Conservation (phyloP, 1,284 basidiomycete species). For the Moesziomyces sp. region DNA sequence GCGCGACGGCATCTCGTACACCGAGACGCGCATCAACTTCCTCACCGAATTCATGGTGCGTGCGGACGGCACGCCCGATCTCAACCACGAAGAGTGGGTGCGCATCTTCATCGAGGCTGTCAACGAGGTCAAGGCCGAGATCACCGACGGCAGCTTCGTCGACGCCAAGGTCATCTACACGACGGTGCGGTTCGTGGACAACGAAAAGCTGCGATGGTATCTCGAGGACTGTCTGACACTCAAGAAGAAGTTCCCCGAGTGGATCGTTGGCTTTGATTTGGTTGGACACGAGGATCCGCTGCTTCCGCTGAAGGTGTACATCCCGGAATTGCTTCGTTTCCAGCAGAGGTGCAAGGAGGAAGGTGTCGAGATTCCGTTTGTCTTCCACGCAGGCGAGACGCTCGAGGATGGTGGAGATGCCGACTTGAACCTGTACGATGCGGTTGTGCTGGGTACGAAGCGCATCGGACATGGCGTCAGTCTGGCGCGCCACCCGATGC, state of each 20-base stretch:
- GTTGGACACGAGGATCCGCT: slow-evolving; percentile 79
- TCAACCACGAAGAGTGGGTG: slow-evolving; percentile 76
- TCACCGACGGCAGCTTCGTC: slow-evolving; percentile 25
- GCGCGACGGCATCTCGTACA: slow-evolving; percentile 79
- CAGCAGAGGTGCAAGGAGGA: slow-evolving; percentile 73
- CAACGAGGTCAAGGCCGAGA: slow-evolving; percentile 69
- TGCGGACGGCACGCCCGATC: slow-evolving; percentile 73
- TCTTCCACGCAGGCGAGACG: slow-evolving; percentile 83
- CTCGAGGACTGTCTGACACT: slow-evolving; percentile 78
- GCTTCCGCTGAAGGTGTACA: slow-evolving; percentile 76
- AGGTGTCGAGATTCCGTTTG: slow-evolving; percentile 77
- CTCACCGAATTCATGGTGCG: slow-evolving; percentile 74
- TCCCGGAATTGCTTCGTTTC: slow-evolving; percentile 75
- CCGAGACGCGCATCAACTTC: slow-evolving; percentile 79
- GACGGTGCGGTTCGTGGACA: slow-evolving; percentile 74
- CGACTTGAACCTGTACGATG: slow-evolving; percentile 81
- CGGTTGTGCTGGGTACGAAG: slow-evolving; percentile 79
- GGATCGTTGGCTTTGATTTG: slow-evolving; percentile 81
- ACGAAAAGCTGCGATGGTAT: slow-evolving; percentile 76
- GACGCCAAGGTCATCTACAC: slow-evolving; percentile 72
- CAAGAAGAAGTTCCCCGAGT: slow-evolving; percentile 79
- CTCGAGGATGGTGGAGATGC: slow-evolving; percentile 75
- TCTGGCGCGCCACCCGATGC: slow-evolving; percentile 77
- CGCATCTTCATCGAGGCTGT: slow-evolving; percentile 74
- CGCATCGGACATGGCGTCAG: slow-evolving; percentile 83